A percentile compares a stretch with the other conserved stretches of the same genome.
These are phyloP conservation scores for Aspergillus sp. DNA, from an alignment of 2,329 filamentous ascomycete genomes.

Conservation along the genomic window DNA sequence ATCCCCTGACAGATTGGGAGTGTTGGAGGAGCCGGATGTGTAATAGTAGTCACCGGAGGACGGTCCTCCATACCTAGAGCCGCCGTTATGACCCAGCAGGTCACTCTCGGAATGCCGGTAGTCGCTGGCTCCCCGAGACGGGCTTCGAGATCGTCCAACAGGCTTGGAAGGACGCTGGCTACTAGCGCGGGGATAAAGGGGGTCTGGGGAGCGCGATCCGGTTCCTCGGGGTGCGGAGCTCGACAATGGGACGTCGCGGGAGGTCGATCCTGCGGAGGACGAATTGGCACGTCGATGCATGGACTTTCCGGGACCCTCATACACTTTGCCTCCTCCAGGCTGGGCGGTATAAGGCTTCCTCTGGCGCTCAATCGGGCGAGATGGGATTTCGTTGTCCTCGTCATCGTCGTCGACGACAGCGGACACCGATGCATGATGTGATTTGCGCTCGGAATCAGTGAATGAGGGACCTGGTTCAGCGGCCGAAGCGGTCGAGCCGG, in stretches of 20 bases:
- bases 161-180: conserved; percentile 13
- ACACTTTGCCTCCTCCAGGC: conserved; percentile 58
- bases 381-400: conserved; percentile 39
- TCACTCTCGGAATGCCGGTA: conserved; percentile 38
- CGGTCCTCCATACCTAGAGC: conserved; percentile 17
- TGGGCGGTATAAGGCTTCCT: conserved; percentile 62
- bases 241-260: conserved; percentile 53
- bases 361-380: conserved; percentile 61
- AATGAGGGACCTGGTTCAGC: conserved; percentile 22
- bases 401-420: conserved; percentile 40
- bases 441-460: conserved; percentile 39
- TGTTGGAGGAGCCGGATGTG: conserved; percentile 19
- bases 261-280: conserved; percentile 39
- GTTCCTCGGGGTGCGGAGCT: conserved; percentile 57
- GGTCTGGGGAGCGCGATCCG: conserved; percentile 44
- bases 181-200: conserved; percentile 21
- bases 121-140: conserved; percentile 27
- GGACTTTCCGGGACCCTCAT: conserved; percentile 38
- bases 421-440: conserved; percentile 34
- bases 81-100: conserved; percentile 22
- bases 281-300: conserved; percentile 22
- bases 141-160: conserved; percentile 27
- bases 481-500: conserved; percentile 14
- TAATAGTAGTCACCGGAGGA: conserved; percentile 24
- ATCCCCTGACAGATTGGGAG: conserved; percentile 17